Evolutionary conservation across 768 basidiomycete genomes (phyloP).

Genomic region (Hygrophorus pudorinus): DNA sequence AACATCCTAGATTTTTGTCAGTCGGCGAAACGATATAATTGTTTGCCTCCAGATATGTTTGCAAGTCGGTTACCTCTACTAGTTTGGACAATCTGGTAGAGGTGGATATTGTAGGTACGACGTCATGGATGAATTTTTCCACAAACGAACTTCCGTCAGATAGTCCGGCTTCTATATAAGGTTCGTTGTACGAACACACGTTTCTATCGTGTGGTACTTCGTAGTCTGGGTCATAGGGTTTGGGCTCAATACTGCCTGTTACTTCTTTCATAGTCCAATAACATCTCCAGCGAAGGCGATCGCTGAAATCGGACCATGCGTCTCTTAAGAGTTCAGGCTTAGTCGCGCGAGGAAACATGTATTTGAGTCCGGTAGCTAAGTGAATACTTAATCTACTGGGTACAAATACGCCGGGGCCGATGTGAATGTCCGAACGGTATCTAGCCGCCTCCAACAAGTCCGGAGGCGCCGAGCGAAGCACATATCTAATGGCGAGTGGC

Average conservation of each 20-base stretch:
- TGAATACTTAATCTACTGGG: slow-evolving; percentile 9
- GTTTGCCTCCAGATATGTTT: slow-evolving; percentile 6
- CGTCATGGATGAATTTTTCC: too few relatives aligned
- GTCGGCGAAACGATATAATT: slow-evolving; percentile 16
- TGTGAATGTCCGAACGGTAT: slow-evolving; percentile 3
- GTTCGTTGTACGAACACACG: too few relatives aligned
- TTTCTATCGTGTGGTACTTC: too few relatives aligned
- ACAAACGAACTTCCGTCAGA: too few relatives aligned
- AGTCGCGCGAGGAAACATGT: slow-evolving; percentile 10
- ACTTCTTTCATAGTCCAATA: slow-evolving; percentile 4
- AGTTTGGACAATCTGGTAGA: too few relatives aligned
- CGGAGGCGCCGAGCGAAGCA: slow-evolving; percentile 10
- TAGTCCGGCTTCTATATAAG: too few relatives aligned
- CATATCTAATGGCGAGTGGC: slow-evolving; percentile 7
- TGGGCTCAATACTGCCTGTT: background rate
- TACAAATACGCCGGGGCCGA: slow-evolving; percentile 8
- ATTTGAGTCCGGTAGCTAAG: slow-evolving; percentile 13
- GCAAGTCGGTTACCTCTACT: too few relatives aligned
- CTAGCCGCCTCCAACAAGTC: background rate
- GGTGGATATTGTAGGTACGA: too few relatives aligned
- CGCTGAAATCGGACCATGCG: slow-evolving; percentile 13
- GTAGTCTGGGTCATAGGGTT: too few relatives aligned
- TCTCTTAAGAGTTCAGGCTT: slow-evolving; percentile 4
- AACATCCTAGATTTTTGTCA: slow-evolving; percentile 18
- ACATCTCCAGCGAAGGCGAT: slow-evolving; percentile 11